Evolutionary conservation across 2,329 filamentous ascomycete species (phyloP), one percentile per base, ranked within the genome.

Genomic region (Claviceps monticola): DNA sequence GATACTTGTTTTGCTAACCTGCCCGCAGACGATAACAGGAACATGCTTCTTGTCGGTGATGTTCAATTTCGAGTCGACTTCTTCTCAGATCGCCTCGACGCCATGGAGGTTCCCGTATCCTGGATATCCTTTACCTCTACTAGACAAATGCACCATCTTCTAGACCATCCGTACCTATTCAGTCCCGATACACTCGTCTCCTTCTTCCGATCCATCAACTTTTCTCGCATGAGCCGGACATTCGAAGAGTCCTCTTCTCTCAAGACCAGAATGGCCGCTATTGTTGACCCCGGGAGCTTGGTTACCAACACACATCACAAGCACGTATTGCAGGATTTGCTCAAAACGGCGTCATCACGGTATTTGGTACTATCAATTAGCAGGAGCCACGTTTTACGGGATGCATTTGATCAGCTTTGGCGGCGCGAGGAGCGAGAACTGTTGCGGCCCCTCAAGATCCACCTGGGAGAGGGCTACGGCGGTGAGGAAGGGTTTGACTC

Each of bases 401-500:
- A 95, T 71, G 78, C 86, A 0, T 84, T 96, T 55, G 83, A 96
- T 64, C 88, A 96, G 62, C 73, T 98, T 2, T 96, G 91, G 88
- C 81, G 87, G 51, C 79, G 89, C 38, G 84, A 96, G 65, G 80
- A 82, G 60, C 77, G 86, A 38, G 88, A 96, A 67, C 71, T 97
- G 3, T 72, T 91, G 61, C 80, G 88, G 26, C 93, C 93, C 1
- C 70, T 98, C 37, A 95, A 95, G 61, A 84, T 98, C 8, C 83
- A 88, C 49, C 79, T 97, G 53, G 89, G 89, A 3, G 84, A 88
- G 62, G 83, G 88, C 37, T 74, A 75, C 50, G 88, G 88, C 34
- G 88, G 88, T 36, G 93, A 97, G 65, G 83, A 94, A 64, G 93
- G 93, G 0, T 80, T 94, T 37, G 93, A 98, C 65, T 88, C 91